Evolutionary conservation across 345 rosid species (phyloP).

Genomic region (Salix suchowensis): DNA sequence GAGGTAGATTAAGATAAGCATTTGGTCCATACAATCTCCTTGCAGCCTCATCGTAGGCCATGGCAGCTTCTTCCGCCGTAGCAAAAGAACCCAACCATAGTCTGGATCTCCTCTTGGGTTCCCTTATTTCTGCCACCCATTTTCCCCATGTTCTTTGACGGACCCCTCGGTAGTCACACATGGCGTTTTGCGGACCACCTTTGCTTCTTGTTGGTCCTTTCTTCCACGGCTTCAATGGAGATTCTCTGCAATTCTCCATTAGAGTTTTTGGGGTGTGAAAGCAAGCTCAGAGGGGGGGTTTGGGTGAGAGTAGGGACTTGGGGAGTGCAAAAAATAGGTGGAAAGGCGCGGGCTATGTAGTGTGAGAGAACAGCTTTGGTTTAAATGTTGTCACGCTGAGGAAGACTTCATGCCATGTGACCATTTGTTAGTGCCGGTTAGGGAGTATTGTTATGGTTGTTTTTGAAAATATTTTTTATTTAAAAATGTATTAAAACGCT

Average conservation of each 20-base stretch:
- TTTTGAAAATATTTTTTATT: no score
- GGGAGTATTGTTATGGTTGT: no score
- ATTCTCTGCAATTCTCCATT: constrained; percentile 36
- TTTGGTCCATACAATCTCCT: constrained; percentile 70
- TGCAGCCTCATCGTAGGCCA: constrained; percentile 92
- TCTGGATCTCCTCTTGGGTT: constrained; percentile 83
- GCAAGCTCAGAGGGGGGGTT: not conserved
- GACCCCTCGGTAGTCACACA: constrained; percentile 80
- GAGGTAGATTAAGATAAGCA: constrained; percentile 86
- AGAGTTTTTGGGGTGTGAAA: not conserved
- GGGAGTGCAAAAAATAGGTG: constrained; percentile 8
- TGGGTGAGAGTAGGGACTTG: constrained; percentile 9
- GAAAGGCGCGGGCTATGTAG: constrained; percentile 45
- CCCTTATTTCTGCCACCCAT: constrained; percentile 97
- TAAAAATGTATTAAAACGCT: no score
- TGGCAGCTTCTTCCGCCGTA: constrained; percentile 90
- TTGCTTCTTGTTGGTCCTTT: constrained; percentile 90
- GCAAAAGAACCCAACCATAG: constrained; percentile 89
- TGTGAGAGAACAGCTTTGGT: constrained; percentile 27
- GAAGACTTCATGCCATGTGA: constrained; percentile 38
- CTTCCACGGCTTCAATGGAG: constrained; percentile 78
- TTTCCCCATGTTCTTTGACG: constrained; percentile 97
- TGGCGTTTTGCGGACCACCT: constrained; percentile 88
- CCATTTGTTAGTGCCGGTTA: constrained; percentile 30
- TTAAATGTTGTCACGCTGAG: constrained; percentile 62